Evolutionary conservation across 2,329 filamentous ascomycete species (phyloP).

Genomic region (Ophioceras dolichostomum): DNA sequence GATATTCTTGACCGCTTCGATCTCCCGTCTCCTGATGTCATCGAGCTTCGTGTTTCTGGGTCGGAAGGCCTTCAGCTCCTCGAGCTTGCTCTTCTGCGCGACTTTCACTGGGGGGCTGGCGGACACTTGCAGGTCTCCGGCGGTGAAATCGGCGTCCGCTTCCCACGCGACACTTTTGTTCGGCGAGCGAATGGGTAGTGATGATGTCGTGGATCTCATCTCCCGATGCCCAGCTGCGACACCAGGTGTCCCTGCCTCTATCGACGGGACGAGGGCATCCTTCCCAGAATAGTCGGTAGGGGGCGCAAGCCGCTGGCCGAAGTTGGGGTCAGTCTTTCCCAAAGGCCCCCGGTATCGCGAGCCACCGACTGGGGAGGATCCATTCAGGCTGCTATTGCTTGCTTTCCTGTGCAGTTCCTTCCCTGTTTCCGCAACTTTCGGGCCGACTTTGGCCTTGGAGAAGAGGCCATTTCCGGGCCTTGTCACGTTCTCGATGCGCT

Average conservation of each 20-base stretch:
- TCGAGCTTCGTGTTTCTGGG: conserved; percentile 30
- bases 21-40: conserved; percentile 21
- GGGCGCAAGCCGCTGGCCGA: conserved; percentile 9
- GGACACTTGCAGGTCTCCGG: conserved; percentile 40
- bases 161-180: conserved; percentile 44
- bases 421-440: conserved; percentile 23
- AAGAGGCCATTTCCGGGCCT: conserved; percentile 20
- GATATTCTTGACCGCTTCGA: conserved; percentile 9
- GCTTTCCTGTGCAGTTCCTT: conserved; percentile 19
- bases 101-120: conserved; percentile 40
- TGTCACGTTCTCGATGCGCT: conserved; percentile 9
- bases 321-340: conserved; percentile 6
- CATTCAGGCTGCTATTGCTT: conserved; percentile 20
- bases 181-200: conserved; percentile 22
- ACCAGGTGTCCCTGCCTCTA: conserved; percentile 16
- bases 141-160: conserved; percentile 45
- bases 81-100: conserved; percentile 19
- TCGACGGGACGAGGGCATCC: conserved; percentile 16
- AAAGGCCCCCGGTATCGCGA: conserved; percentile 7
- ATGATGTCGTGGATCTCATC: no score
- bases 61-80: conserved; percentile 8
- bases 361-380: conserved; percentile 11
- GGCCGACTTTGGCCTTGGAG: conserved; percentile 18
- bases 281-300: conserved; percentile 8
- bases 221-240: no score